A percentile compares a stretch with the other conserved stretches of the same genome.
Evolutionary conservation across 164 flowering plant species (phyloP).

Genomic region (Paratinospora sagittata): DNA sequence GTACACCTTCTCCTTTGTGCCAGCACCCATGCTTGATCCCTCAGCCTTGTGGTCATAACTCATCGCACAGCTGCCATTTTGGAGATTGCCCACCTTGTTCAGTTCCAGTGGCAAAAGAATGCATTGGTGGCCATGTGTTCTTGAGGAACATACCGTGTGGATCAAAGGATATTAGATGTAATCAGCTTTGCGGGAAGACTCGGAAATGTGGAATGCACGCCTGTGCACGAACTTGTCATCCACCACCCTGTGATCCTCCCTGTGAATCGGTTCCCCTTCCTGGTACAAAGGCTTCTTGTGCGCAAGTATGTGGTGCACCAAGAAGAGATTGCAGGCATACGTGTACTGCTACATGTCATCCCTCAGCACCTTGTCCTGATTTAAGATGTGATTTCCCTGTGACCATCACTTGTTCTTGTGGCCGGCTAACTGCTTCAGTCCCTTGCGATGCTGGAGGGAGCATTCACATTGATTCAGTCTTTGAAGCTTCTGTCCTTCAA

Average conservation of each 20-base stretch:
- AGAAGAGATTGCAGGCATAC: slow-evolving; percentile 92
- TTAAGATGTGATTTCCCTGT: slow-evolving; percentile 66
- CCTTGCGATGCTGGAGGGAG: slow-evolving; percentile 91
- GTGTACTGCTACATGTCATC: slow-evolving; percentile 74
- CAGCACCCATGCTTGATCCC: slow-evolving; percentile 72
- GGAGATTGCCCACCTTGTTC: slow-evolving; percentile 98
- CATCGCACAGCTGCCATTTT: slow-evolving; percentile 89
- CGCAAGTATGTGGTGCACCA: slow-evolving; percentile 94
- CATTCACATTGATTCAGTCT: slow-evolving; percentile 41
- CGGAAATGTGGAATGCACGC: slow-evolving; percentile 95
- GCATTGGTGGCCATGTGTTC: slow-evolving; percentile 88
- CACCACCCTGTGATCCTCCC: slow-evolving; percentile 61
- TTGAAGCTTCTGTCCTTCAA: slow-evolving; percentile 68
- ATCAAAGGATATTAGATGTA: slow-evolving; percentile 81
- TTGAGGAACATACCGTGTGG: slow-evolving; percentile 96
- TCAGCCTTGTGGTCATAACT: slow-evolving; percentile 85
- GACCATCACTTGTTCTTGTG: slow-evolving; percentile 80
- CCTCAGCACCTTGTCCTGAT: slow-evolving; percentile 73
- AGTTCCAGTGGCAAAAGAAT: slow-evolving; percentile 83
- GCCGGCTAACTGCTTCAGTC: slow-evolving; percentile 65
- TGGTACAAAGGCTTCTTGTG: slow-evolving; percentile 54
- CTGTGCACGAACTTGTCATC: slow-evolving; percentile 80
- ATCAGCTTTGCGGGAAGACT: slow-evolving; percentile 83
- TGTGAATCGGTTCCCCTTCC: slow-evolving; percentile 19
- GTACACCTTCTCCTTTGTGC: slow-evolving; percentile 85